These are phyloP conservation scores for Vachellia collinsii DNA, from an alignment of 306 rosid genomes.

Conservation along the genomic window DNA sequence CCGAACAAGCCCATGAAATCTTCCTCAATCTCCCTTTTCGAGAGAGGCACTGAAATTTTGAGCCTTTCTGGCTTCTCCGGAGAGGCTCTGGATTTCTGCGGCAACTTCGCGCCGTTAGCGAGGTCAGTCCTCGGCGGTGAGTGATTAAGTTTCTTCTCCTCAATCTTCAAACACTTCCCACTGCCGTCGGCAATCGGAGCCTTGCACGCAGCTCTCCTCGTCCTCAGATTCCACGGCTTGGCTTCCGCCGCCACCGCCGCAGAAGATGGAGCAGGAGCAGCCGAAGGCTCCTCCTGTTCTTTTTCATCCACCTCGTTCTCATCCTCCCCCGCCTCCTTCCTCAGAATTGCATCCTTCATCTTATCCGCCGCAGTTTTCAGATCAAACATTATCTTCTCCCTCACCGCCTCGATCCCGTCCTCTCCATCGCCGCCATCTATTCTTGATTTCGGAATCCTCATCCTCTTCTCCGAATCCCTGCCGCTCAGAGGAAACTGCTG, in stretches of 20 bases:
- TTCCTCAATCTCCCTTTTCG: conserved; percentile 73
- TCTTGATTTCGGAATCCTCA: conserved; percentile 35
- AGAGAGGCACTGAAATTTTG: conserved; percentile 54
- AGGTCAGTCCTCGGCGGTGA: conserved; percentile 60
- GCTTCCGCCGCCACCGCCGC: conserved; percentile 26
- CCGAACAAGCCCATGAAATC: conserved; percentile 69
- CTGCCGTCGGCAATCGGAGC: conserved; percentile 44
- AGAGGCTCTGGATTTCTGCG: conserved; percentile 49
- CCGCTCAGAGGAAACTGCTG: conserved; percentile 15
- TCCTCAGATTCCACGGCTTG: conserved; percentile 83
- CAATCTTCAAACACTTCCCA: conserved; percentile 58
- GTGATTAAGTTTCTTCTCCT: conserved; percentile 49
- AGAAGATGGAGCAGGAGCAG: conserved; percentile 16
- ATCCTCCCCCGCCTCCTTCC: conserved; percentile 46
- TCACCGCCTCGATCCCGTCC: conserved; percentile 81
- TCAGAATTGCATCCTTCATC: conserved; percentile 69
- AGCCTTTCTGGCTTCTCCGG: conserved; percentile 52
- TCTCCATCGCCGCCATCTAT: conserved; percentile 46
- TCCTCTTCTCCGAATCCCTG: conserved; percentile 42
- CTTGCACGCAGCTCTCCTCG: conserved; percentile 59
- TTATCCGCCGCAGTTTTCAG: conserved; percentile 70
- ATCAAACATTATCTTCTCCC: conserved; percentile 84
- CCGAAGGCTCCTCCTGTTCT: conserved; percentile 5
- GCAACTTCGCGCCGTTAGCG: conserved; percentile 33
- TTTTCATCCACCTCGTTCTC: conserved; percentile 23